Conservation (phyloP, 2,329 filamentous ascomycete genomes). For the Aspergillus sp. region DNA sequence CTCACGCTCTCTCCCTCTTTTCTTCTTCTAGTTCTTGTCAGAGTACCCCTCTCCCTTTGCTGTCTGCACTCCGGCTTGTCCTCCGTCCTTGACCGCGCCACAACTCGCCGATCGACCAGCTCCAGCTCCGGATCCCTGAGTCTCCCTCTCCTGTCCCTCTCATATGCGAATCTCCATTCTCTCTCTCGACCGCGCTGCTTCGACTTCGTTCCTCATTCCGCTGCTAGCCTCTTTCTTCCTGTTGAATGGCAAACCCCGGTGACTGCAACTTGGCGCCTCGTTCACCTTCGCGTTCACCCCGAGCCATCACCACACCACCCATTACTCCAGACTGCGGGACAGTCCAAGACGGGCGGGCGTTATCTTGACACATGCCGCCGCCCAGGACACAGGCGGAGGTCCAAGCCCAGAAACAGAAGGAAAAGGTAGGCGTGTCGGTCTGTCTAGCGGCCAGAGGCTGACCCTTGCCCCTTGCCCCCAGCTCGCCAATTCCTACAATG, state of each 20-base stretch:
- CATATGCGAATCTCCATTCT: constrained; percentile 1
- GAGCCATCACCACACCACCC: constrained; percentile 9
- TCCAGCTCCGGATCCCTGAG: no score
- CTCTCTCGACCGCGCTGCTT: constrained; percentile 2
- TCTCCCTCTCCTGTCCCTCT: no score
- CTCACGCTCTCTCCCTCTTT: no score
- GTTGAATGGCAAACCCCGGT: constrained; percentile 15
- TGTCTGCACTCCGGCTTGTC: no score
- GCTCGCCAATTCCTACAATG: constrained; percentile 95
- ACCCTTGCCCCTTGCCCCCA: constrained; percentile 32
- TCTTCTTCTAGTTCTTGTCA: no score
- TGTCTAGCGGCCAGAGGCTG: no score
- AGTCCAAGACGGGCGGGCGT: constrained; percentile 16
- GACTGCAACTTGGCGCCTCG: no score
- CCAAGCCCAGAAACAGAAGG: constrained; percentile 51
- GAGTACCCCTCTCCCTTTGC: no score
- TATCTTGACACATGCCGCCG: constrained; percentile 35
- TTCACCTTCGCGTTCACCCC: constrained; percentile 7
- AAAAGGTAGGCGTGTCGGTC: no score
- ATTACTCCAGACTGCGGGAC: constrained; percentile 15
- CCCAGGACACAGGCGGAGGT: constrained; percentile 40
- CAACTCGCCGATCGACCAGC: no score
- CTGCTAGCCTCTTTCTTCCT: constrained; percentile 2
- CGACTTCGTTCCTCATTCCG: constrained; percentile 7
- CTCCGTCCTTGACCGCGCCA: no score